Conservation (phyloP, 345 rosid genomes). For the Populus pruinosa region DNA sequence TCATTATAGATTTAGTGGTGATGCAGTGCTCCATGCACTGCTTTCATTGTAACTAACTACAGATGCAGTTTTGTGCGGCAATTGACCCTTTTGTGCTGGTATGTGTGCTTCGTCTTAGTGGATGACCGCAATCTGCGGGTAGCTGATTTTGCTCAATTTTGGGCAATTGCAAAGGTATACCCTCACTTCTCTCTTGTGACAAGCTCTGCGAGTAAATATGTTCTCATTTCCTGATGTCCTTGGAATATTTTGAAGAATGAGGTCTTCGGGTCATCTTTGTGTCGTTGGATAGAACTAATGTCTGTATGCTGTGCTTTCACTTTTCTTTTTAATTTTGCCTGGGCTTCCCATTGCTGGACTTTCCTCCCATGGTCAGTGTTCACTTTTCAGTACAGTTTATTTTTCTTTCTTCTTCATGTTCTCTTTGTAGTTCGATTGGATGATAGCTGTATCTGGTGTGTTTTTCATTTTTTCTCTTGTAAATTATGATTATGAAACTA, state of each 20-base stretch:
- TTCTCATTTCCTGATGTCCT: conserved; percentile 30
- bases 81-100: conserved; percentile 97
- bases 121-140: conserved; percentile 99
- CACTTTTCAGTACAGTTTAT: neutral
- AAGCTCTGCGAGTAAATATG: conserved; percentile 39
- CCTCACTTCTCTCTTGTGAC: conserved; percentile 56
- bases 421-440: too few species aligned
- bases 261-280: conserved; percentile 36
- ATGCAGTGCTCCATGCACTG: conserved; percentile 79
- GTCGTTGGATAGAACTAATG: conserved; percentile 14
- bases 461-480: neutral
- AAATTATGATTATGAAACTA: neutral
- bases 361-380: neutral
- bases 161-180: conserved; percentile 99
- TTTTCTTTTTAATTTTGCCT: conserved; percentile 3
- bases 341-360: neutral
- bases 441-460: neutral
- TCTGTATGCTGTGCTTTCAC: conserved; percentile 1
- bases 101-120: conserved; percentile 98
- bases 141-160: conserved; percentile 99
- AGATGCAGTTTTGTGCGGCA: conserved; percentile 96
- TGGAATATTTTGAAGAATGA: conserved; percentile 25
- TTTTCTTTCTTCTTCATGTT: neutral
- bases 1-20: conserved; percentile 69
- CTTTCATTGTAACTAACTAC: conserved; percentile 85